Evolutionary conservation across 768 basidiomycete species (phyloP), one percentile per base, ranked within the genome.

Genomic region (Termitomyces sp.): DNA sequence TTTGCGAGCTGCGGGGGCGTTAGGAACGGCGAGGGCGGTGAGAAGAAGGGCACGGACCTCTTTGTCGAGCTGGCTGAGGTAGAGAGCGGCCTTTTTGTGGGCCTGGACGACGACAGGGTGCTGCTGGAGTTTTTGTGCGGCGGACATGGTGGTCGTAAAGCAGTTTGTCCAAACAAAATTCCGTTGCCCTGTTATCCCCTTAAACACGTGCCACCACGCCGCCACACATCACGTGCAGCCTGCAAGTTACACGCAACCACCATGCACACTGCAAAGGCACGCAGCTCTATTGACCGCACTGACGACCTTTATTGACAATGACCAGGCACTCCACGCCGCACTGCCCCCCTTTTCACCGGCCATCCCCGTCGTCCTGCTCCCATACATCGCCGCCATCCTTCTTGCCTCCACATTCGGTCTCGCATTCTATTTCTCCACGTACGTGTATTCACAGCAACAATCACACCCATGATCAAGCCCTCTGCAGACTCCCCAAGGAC

Each of bases 341-440:
- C 73, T 87, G 31, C 88, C 92, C 2, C 67, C 90, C 0, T 96
- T 94, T 72, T 59, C 77, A 3, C 92, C 94, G 19, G 69, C 80
- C 62, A 69, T 95, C 52, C 76, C 90, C n/a, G 82, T 86, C 29
- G 68, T 73, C 1, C 67, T 88, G 21, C 78, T 97, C 32, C 90
- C 92, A 3, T 84, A 80, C 67, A 74, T 95, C 63, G 89, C 94
- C 9, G 82, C 90, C 65, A 54, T 87, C 60, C 82, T 90, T 59
- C 81, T 96, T 43, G 66, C 82, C 1, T 73, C 83, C 17, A 93
- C 93, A 1, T 95, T 97, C 67, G 82, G 67, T n/a, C 83, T 95
- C 41, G 82, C 89, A 0, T 96, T 96, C 78, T 93, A 95, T 76
- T 92, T 92, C 72, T 87, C 94, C 59, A 96, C 85, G 86, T 90